Conservation (phyloP, 768 basidiomycete species). For the Scleroderma bovista region DNA sequence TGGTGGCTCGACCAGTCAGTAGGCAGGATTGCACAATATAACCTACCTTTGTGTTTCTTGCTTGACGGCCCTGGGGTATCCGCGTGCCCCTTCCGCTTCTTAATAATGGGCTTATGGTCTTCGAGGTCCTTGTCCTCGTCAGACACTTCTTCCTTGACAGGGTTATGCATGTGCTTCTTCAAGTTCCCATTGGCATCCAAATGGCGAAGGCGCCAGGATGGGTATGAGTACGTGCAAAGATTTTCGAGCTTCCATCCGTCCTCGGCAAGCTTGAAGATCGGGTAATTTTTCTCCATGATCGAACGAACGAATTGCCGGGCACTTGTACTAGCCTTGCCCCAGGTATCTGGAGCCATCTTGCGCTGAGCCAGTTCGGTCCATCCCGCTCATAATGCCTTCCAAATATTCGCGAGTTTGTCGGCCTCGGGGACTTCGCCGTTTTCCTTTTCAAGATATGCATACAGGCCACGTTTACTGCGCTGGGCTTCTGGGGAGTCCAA, state of each 20-base stretch:
- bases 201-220: background rate
- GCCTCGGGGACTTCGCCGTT: background rate
- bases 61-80: background rate
- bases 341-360: background rate
- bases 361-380: conserved; percentile 3
- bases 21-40: too few species aligned
- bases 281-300: conserved; percentile 2
- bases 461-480: background rate
- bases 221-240: background rate
- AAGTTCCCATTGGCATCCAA: background rate
- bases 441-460: too few species aligned
- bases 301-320: background rate
- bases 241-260: conserved; percentile 6
- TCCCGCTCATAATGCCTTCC: background rate
- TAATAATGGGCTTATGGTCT: background rate
- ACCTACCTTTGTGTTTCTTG: background rate
- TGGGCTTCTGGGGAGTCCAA: background rate
- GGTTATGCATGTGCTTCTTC: background rate
- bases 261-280: conserved; percentile 1
- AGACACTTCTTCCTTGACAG: background rate
- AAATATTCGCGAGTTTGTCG: background rate
- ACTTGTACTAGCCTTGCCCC: conserved; percentile 1
- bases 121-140: background rate
- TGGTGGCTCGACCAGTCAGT: too few species aligned
- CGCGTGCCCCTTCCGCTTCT: background rate